Base-by-base conservation (phyloP, 805 yeast genomes). In the Isabelozyma heimii region DNA sequence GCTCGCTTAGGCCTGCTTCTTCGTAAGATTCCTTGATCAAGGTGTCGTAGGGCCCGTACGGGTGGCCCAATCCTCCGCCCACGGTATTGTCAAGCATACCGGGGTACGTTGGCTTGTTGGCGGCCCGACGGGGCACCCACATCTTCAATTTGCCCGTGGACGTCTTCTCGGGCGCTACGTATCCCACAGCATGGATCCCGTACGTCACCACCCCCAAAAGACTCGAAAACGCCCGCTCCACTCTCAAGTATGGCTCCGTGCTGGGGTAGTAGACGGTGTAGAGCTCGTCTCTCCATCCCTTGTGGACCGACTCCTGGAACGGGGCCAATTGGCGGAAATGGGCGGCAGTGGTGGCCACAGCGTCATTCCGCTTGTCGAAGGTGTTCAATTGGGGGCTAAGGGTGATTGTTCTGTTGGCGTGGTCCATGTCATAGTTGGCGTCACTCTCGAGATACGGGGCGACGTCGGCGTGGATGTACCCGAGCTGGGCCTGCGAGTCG, bases 51-150 rank as follows among this genome's bases (percentile, higher is more conserved):
- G 83, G 70, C 0, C 91, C 89, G 54, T 81, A 73, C 0, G 96
- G 97, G 63, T 85, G 76, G 0, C 96, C 97, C 4, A 94, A 60
- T 0, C 99, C 99, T 1, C 99, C 99, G 0, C 97, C 99, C 6
- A 94, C 88, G 0, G 96, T 90, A 64, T 91, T 92, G 64, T 94
- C 99, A 37, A 91, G 76, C 87, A 82, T 86, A 0, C 88, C 87
- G 0, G 99, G 98, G 70, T 82, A 92, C 0, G 99, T 94, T 14
- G 85, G 85, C 64, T 94, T 94, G 1, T 83, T 76, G 5, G 72
- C 64, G 0, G 97, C 79, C 54, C 99, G 72, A 52, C 89, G 72
- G 0, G 99, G 97, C 8, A 92, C 77, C 98, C 98, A 94, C 49
- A 87, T 58, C 57, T 80, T 78, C 30, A 79, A 52, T 33, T 72